Evolutionary conservation across 1,284 basidiomycete species (phyloP).

Genomic region (Tylopilus sp.): DNA sequence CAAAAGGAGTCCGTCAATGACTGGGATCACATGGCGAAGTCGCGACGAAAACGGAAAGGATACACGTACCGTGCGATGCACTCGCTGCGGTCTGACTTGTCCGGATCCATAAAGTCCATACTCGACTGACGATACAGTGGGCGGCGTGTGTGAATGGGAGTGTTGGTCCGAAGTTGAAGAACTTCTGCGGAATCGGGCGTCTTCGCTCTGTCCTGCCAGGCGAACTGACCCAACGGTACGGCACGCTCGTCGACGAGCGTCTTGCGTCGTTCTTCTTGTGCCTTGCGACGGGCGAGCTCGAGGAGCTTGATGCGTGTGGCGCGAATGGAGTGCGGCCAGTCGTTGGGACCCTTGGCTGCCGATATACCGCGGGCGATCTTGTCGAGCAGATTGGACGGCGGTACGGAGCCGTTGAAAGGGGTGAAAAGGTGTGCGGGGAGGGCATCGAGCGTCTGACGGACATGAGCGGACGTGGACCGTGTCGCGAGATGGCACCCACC

Average conservation of each 20-base stretch:
- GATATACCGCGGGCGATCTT: conserved; percentile 75
- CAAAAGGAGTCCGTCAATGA: conserved; percentile 9
- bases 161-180: conserved; percentile 44
- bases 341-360: conserved; percentile 65
- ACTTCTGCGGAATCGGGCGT: conserved; percentile 37
- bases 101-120: conserved; percentile 73
- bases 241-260: conserved; percentile 37
- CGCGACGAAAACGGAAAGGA: not conserved
- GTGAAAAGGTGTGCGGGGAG: conserved; percentile 78
- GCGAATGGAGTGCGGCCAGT: conserved; percentile 78
- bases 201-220: conserved; percentile 13
- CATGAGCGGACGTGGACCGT: conserved; percentile 10
- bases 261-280: conserved; percentile 50
- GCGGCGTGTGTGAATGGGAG: conserved; percentile 37
- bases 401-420: conserved; percentile 75
- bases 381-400: conserved; percentile 78
- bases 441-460: conserved; percentile 64
- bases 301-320: conserved; percentile 77
- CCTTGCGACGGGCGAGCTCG: conserved; percentile 63
- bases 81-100: conserved; percentile 47
- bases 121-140: conserved; percentile 76
- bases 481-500: conserved; percentile 42
- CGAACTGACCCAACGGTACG: conserved; percentile 11
- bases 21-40: conserved; percentile 3
- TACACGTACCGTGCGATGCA: conserved; percentile 58